Evolutionary conservation across 2,329 filamentous ascomycete genomes (phyloP), one percentile per base, ranked within the genome.

Genomic region (Neoascochyta sp.): DNA sequence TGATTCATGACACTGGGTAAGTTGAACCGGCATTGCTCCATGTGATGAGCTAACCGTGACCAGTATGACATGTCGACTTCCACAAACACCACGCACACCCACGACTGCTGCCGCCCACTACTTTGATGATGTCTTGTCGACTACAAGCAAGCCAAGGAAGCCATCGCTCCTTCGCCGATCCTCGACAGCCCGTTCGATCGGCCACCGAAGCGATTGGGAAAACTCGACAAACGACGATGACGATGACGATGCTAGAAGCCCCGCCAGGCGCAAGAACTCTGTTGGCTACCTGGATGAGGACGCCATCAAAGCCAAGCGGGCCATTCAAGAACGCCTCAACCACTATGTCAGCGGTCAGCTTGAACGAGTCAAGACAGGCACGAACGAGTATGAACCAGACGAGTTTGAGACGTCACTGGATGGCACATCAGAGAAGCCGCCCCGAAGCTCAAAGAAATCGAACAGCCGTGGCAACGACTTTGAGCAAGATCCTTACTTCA

Each of bases 1-100:
- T 96, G 78, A 96, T 96, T 38, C 90, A 96, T 52, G 92, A 96
- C 57, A 95, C 90, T 47, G 90, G 89, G 86, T 92, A 80, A 70
- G 81, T 67, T 43, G 16, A 5, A 17, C 8, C 8, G 6, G 10
- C 9, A 10, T 24, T 10, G 6, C 21, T 22, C 4, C n/a, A 13
- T 3, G 9, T 21, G n/a, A n/a, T 13, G 8, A 24, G 52, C 71
- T 79, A 64, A 78, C 60, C 23, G 22, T n/a, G n/a, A 24, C 16
- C 20, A 53, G 50, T 28, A 53, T 53, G 50, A 53, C 47, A 15
- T 53, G 50, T 22, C 42, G 50, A 29, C 42, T 53, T 7, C 89
- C 90, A 1, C 87, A 95, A 54, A 96, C 92, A 1, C 92, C 92
- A 9, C 84, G 88, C 27, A 93, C 88, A 3, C 89, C 90, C 2